Evolutionary conservation across 2,329 filamentous ascomycete species (phyloP).

Genomic region (Trichothecium sympodiale): DNA sequence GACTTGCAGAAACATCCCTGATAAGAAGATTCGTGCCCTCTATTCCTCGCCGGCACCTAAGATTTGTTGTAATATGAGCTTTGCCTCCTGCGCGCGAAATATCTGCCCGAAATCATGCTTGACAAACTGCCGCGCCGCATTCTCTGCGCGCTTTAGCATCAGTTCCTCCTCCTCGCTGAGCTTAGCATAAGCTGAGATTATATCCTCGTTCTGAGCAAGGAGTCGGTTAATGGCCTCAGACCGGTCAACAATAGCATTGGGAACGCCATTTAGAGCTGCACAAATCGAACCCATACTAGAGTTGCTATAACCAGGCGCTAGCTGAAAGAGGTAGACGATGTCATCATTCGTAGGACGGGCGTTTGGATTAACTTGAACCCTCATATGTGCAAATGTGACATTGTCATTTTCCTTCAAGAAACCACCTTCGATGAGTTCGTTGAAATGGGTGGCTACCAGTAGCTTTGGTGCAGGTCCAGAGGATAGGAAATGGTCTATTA

Average conservation of each 20-base stretch:
- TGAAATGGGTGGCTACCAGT: slow-evolving; percentile 51
- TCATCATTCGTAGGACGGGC: slow-evolving; percentile 45
- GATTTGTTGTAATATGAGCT: too few species aligned
- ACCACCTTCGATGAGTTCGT: slow-evolving; percentile 61
- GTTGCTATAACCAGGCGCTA: slow-evolving; percentile 54
- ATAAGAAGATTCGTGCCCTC: too few species aligned
- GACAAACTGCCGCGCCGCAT: slow-evolving; percentile 47
- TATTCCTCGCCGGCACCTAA: too few species aligned
- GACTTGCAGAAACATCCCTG: too few species aligned
- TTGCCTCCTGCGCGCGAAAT: too few species aligned
- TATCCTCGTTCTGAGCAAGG: slow-evolving; percentile 61
- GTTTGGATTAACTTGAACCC: slow-evolving; percentile 48
- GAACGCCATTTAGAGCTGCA: slow-evolving; percentile 77
- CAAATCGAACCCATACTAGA: slow-evolving; percentile 82
- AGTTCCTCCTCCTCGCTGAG: slow-evolving; percentile 52
- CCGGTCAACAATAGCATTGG: slow-evolving; percentile 57
- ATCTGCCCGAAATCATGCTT: slow-evolving; percentile 8
- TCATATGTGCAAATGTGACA: slow-evolving; percentile 59
- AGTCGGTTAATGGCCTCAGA: slow-evolving; percentile 64
- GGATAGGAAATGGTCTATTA: slow-evolving; percentile 44
- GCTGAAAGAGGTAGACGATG: slow-evolving; percentile 64
- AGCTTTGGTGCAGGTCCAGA: slow-evolving; percentile 41
- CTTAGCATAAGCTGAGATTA: slow-evolving; percentile 60
- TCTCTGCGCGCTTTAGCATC: slow-evolving; percentile 58
- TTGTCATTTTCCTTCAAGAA: slow-evolving; percentile 38